Conservation (phyloP, 805 yeast species). For the Candida boleticola region DNA sequence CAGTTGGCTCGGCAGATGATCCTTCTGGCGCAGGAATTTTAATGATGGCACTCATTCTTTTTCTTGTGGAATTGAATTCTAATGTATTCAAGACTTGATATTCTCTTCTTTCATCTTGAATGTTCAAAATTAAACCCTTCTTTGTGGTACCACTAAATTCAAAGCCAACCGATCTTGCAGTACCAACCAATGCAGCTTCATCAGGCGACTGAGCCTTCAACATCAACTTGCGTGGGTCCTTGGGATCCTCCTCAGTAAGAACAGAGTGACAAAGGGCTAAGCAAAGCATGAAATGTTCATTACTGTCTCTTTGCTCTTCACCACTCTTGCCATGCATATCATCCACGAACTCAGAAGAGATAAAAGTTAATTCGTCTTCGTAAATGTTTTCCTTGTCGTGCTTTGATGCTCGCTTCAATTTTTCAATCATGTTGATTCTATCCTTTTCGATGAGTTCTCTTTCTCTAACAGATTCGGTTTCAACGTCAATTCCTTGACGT, state of each 20-base stretch:
- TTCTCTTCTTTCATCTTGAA: conserved; percentile 69
- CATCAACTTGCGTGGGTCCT: conserved; percentile 52
- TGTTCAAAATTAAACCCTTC: conserved; percentile 61
- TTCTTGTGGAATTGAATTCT: conserved; percentile 82
- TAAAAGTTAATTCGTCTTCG: conserved; percentile 65
- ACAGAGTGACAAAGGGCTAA: conserved; percentile 80
- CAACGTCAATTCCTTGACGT: conserved; percentile 75
- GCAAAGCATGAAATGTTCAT: conserved; percentile 74
- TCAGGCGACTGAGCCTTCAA: conserved; percentile 83
- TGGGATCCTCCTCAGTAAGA: conserved; percentile 62
- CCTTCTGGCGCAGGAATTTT: conserved; percentile 51
- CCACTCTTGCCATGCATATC: conserved; percentile 60
- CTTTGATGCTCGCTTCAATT: conserved; percentile 14
- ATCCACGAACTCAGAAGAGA: conserved; percentile 62
- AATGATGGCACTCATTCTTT: conserved; percentile 82
- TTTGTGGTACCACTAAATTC: conserved; percentile 65
- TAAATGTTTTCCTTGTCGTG: conserved; percentile 30
- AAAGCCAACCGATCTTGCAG: conserved; percentile 78
- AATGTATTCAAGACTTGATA: conserved; percentile 68
- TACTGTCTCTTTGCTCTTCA: conserved; percentile 50
- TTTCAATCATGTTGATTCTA: conserved; percentile 53
- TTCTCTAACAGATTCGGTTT: conserved; percentile 54
- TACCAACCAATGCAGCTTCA: conserved; percentile 81
- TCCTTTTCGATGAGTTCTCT: conserved; percentile 55
- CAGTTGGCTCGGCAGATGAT: conserved; percentile 38